Percentiles rank a stretch among this genome's conserved stretches.
These are phyloP conservation scores for Pichia exigua DNA, from an alignment of 805 yeast species.

Conservation along the genomic window DNA sequence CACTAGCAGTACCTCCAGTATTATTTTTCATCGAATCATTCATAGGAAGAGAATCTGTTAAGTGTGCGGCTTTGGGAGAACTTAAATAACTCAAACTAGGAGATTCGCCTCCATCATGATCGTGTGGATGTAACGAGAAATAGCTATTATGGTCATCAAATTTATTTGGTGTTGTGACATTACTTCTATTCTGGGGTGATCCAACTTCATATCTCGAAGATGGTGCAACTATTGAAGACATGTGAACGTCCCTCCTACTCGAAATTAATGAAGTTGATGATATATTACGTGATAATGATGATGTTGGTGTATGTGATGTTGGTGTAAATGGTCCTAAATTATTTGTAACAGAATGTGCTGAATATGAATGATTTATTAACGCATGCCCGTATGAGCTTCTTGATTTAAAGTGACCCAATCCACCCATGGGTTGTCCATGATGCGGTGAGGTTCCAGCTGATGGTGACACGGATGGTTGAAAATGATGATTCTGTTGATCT, in stretches of 20 bases:
- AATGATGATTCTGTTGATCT: background rate
- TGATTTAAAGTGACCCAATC: background rate
- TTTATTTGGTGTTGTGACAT: background rate
- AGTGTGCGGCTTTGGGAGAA: background rate
- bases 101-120: background rate
- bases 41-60: background rate
- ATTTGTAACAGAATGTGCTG: background rate
- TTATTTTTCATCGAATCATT: background rate
- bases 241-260: background rate
- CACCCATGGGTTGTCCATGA: background rate
- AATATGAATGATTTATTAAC: background rate
- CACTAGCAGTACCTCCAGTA: background rate
- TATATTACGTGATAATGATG: slow-evolving; percentile 9
- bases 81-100: background rate
- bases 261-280: slow-evolving; percentile 8
- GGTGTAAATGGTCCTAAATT: background rate
- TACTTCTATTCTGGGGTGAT: slow-evolving; percentile 1
- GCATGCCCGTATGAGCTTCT: background rate
- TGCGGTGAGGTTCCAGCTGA: background rate
- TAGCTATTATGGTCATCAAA: background rate
- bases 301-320: slow-evolving; percentile 6
- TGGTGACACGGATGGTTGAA: background rate
- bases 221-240: background rate
- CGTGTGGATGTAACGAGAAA: background rate
- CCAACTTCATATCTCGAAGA: slow-evolving; percentile 1